Percentiles rank a stretch among this genome's conserved stretches.
phyloP scores from a whole-genome alignment of 495 filamentous ascomycete genomes.

The Trichocladium antarcticum region DNA sequence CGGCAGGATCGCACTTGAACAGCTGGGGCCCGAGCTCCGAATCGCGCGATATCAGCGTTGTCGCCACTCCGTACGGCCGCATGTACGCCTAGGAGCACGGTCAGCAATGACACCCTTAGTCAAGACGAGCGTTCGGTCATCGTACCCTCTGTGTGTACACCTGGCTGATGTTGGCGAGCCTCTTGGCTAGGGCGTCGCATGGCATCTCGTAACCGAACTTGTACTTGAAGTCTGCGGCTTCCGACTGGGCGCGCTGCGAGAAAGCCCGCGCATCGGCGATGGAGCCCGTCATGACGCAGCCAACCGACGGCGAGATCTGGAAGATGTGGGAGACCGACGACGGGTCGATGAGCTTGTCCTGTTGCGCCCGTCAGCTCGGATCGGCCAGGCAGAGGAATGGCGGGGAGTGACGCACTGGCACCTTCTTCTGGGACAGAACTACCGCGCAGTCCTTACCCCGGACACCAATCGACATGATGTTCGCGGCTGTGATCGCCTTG shows the following conservation, averaged over 20 bases:
- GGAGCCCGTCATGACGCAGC: constrained; percentile 96
- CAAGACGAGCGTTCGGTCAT: constrained; percentile 20
- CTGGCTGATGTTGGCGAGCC: constrained; percentile 96
- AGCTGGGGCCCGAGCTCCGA: constrained; percentile 89
- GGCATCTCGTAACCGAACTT: constrained; percentile 99
- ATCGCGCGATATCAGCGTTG: constrained; percentile 87
- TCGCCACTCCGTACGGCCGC: constrained; percentile 91
- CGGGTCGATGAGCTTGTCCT: constrained; percentile 99
- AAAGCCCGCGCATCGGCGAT: constrained; percentile 93
- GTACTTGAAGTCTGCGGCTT: constrained; percentile 96
- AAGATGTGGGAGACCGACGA: constrained; percentile 95
- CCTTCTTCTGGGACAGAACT: constrained; percentile 97
- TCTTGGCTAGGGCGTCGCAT: constrained; percentile 89
- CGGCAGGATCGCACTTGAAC: constrained; percentile 96
- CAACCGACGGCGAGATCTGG: constrained; percentile 88
- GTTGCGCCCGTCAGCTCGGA: constrained; percentile 1
- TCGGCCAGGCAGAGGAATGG: background rate
- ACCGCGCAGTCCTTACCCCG: constrained; percentile 95
- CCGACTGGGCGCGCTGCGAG: constrained; percentile 80
- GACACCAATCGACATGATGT: constrained; percentile 94
- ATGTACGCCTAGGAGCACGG: constrained; percentile 70
- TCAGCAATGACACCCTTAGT: constrained; percentile 8
- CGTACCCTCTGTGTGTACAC: constrained; percentile 91
- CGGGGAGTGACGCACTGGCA: constrained; percentile 61
- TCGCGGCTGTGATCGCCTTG: constrained; percentile 97